Evolutionary conservation across 352 stramenopile species (phyloP).

Genomic region (Globisporangium iwayamae): DNA sequence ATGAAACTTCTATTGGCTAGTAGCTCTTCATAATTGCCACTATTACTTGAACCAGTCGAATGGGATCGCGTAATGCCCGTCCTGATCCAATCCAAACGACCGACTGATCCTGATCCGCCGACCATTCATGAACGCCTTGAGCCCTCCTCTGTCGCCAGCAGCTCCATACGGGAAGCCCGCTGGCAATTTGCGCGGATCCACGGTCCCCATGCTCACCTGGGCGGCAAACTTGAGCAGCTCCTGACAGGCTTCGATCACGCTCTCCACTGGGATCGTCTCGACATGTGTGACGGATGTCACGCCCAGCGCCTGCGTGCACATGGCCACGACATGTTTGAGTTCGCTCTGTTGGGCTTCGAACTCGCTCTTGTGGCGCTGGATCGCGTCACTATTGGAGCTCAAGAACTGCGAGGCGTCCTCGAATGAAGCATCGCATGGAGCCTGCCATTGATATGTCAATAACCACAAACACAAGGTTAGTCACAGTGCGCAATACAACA

Average conservation of each 20-base stretch:
- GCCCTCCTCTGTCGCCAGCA: neutral
- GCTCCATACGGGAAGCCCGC: constrained; percentile 16
- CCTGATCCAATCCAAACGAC: constrained; percentile 37
- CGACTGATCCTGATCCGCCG: constrained; percentile 29
- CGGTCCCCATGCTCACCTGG: constrained; percentile 16
- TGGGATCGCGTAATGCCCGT: constrained; percentile 41
- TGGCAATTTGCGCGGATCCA: constrained; percentile 11
- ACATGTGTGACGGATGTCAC: constrained; percentile 29
- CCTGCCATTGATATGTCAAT: neutral
- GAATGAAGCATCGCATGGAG: constrained; percentile 26
- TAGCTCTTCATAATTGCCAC: neutral
- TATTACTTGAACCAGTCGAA: constrained; percentile 30
- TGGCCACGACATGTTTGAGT: constrained; percentile 30
- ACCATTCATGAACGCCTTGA: constrained; percentile 23
- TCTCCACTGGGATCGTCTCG: constrained; percentile 29
- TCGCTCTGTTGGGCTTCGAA: constrained; percentile 30
- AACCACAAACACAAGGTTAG: neutral
- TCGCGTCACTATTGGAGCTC: constrained; percentile 19
- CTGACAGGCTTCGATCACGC: constrained; percentile 30
- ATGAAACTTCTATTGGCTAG: neutral
- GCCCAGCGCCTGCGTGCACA: constrained; percentile 33
- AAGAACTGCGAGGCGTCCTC: constrained; percentile 26
- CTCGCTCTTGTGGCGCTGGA: constrained; percentile 22
- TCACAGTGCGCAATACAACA: neutral
- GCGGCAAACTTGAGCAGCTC: constrained; percentile 32